Evolutionary conservation across 2,329 filamentous ascomycete genomes (phyloP).

Genomic region (Stagonosporopsis vannaccii): DNA sequence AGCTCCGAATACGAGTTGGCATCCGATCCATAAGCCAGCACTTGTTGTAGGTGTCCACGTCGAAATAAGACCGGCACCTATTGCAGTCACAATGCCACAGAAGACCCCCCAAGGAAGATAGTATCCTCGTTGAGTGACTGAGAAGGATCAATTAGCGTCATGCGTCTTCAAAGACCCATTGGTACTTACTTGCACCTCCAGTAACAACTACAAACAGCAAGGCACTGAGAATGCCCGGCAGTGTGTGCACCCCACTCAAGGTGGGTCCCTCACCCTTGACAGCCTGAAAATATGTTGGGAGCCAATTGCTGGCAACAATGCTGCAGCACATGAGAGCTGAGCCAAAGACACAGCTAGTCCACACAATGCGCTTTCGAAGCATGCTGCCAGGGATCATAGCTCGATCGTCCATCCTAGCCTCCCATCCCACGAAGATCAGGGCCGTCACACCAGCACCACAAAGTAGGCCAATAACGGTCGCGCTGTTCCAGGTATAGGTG

Average conservation of each 20-base stretch:
- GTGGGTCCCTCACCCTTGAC: slow-evolving; percentile 47
- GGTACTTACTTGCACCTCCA: slow-evolving; percentile 27
- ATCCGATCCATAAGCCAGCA: slow-evolving; percentile 39
- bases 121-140: slow-evolving; percentile 32
- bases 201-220: slow-evolving; percentile 28
- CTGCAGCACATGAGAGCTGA: slow-evolving; percentile 20
- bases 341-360: slow-evolving; percentile 28
- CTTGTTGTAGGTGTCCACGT: slow-evolving; percentile 47
- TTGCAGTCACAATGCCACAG: slow-evolving; percentile 42
- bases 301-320: slow-evolving; percentile 21
- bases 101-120: slow-evolving; percentile 42
- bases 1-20: slow-evolving; percentile 35
- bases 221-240: slow-evolving; percentile 46
- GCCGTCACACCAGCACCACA: slow-evolving; percentile 40
- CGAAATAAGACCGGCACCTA: slow-evolving; percentile 52
- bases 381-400: slow-evolving; percentile 51
- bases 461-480: slow-evolving; percentile 46
- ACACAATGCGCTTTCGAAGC: slow-evolving; percentile 42
- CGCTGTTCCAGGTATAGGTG: slow-evolving; percentile 45
- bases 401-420: slow-evolving; percentile 44
- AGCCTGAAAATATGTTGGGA: slow-evolving; percentile 53
- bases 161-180: neutral
- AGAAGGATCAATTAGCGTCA: slow-evolving; percentile 3
- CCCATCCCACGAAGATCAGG: slow-evolving; percentile 46
- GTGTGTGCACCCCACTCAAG: slow-evolving; percentile 50